Evolutionary conservation across 2,329 filamentous ascomycete genomes (phyloP), one percentile per base, ranked within the genome.

Genomic region (Aspergillus melleus): DNA sequence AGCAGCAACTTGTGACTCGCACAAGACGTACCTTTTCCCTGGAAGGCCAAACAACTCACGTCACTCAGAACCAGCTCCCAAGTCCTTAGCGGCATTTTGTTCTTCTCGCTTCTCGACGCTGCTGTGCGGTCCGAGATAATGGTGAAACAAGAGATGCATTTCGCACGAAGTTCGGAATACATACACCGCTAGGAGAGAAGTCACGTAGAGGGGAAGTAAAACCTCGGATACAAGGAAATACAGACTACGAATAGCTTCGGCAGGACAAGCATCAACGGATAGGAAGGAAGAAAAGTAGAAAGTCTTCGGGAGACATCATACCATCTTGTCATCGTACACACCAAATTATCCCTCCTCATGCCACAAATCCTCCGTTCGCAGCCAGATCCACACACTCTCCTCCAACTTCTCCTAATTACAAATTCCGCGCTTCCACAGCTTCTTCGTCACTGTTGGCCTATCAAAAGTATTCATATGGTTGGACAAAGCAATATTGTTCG

Each of bases 261-360:
- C 44, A 22, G 44, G 22, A 14, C 44, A 22, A 12, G 44, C 44
- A 47, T 14, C 19, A 9, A 47, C 11, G 22, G 22, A 47, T 24
- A 22, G 22, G 6, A 47, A 20, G 44, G 44, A 14, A 24, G 12
- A 47, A 14, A 24, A 47, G 19, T 24, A 47, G 20, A 20, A 47
- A 24, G 12, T 11, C 19, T 11, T 47, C 44, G 12, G 44, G 11
- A 24, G 22, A 24, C 22, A 47, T 47, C 44, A 47, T 47, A 47
- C 22, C 44, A 47, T 64, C 62, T 66, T 55, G 53, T 62, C 64
- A 67, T 67, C 65, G 61, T 67, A 64, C 65, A 67, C 54, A 36
- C 59, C 53, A 58, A 55, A 57, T 46, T 53, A 56, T 49, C 50
- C 58, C 57, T 63, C 55, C 55, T 50, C 46, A 29, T 49, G 49